Evolutionary conservation across 306 rosid genomes (phyloP).

Genomic region (Gynostemma pentaphyllum): DNA sequence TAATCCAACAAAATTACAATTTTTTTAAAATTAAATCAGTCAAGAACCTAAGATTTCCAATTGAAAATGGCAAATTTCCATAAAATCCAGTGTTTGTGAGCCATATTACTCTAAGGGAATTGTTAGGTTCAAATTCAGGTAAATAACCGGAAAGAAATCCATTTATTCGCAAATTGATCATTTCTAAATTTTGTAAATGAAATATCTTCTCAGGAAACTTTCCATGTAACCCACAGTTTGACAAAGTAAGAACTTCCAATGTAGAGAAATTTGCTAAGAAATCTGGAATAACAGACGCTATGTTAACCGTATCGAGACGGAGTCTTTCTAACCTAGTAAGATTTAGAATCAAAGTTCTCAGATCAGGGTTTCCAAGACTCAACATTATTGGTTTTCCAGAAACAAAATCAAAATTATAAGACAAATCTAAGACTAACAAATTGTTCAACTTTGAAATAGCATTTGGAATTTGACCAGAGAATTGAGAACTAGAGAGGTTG

Average conservation of each 20-base stretch:
- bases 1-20: background rate
- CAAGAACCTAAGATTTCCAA: conserved; percentile 2
- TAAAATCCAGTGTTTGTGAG: background rate
- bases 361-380: too few relatives aligned
- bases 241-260: background rate
- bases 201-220: conserved; percentile 26
- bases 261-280: too few relatives aligned
- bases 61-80: conserved; percentile 8
- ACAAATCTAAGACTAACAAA: too few relatives aligned
- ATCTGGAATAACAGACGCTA: background rate
- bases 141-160: too few relatives aligned
- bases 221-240: conserved; percentile 1
- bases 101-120: background rate
- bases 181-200: conserved; percentile 13
- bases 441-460: too few relatives aligned
- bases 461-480: too few relatives aligned
- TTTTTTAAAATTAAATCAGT: background rate
- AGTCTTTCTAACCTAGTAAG: background rate
- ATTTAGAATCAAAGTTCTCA: background rate
- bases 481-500: background rate
- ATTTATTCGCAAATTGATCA: background rate
- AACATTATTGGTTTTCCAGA: too few relatives aligned
- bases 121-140: too few relatives aligned
- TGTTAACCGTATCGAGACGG: background rate
- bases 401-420: too few relatives aligned